Percentiles rank a stretch among this genome's conserved stretches.
Evolutionary conservation across 2,329 filamentous ascomycete genomes (phyloP).

Genomic region (Colletotrichum tropicicola): DNA sequence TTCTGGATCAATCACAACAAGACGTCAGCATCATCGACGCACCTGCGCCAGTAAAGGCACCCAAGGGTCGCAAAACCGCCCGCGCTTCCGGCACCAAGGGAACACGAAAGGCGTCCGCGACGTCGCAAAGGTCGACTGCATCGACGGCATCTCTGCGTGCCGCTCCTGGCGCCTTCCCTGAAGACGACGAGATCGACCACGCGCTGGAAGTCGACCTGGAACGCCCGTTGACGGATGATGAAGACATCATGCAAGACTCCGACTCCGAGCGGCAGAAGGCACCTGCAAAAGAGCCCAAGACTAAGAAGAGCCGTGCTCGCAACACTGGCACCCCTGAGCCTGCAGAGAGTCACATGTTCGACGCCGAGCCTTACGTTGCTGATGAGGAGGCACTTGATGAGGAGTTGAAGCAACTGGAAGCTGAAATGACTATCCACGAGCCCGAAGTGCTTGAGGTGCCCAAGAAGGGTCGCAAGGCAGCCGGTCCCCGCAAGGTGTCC

Average conservation of each 20-base stretch:
- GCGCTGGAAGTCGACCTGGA: constrained; percentile 73
- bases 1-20: constrained; percentile 43
- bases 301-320: constrained; percentile 38
- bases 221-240: constrained; percentile 61
- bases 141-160: constrained; percentile 46
- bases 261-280: constrained; percentile 52
- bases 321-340: constrained; percentile 41
- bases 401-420: constrained; percentile 59
- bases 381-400: constrained; percentile 60
- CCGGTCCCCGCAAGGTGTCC: constrained; percentile 57
- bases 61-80: constrained; percentile 52
- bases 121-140: constrained; percentile 54
- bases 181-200: constrained; percentile 70
- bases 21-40: constrained; percentile 52
- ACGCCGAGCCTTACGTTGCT: constrained; percentile 53
- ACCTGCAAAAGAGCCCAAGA: constrained; percentile 40
- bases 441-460: constrained; percentile 53
- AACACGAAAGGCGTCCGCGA: constrained; percentile 38
- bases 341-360: constrained; percentile 58
- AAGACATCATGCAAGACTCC: constrained; percentile 56
- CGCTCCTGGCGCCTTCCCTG: constrained; percentile 52
- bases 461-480: constrained; percentile 64
- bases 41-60: constrained; percentile 38
- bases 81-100: constrained; percentile 52
- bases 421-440: constrained; percentile 50